These are phyloP conservation scores for Austropuccinia psidii DNA, from an alignment of 1,284 basidiomycete genomes.

Conservation along the genomic window DNA sequence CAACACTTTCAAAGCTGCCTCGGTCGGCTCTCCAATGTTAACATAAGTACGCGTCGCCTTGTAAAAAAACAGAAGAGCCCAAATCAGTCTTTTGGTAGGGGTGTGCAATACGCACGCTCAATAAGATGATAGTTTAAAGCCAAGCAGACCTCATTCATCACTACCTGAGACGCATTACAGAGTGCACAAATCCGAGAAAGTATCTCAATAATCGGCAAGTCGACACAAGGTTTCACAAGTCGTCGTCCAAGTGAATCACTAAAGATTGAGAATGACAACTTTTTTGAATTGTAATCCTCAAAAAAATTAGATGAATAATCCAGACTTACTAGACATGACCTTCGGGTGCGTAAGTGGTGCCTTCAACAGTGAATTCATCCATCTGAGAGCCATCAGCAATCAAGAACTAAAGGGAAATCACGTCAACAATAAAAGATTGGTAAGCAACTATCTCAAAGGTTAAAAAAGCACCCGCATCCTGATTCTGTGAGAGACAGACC, in stretches of 20 bases:
- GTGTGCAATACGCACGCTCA: not conserved
- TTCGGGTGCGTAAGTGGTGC: slow-evolving; percentile 76
- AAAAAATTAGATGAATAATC: not conserved
- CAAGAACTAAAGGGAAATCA: slow-evolving; percentile 57
- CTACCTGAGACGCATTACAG: slow-evolving; percentile 84
- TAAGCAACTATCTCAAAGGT: not conserved
- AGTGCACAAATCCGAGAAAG: slow-evolving; percentile 81
- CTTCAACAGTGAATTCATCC: slow-evolving; percentile 70
- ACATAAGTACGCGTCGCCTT: slow-evolving; percentile 71
- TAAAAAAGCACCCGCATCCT: not conserved
- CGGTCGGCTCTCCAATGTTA: slow-evolving; percentile 93
- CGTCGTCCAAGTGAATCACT: slow-evolving; percentile 15
- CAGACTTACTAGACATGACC: slow-evolving; percentile 57
- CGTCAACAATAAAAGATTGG: not conserved
- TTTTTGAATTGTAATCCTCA: not conserved
- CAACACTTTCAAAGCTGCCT: slow-evolving; percentile 84
- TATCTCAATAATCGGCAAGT: slow-evolving; percentile 37
- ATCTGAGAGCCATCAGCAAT: slow-evolving; percentile 59
- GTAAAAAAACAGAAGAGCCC: slow-evolving; percentile 37
- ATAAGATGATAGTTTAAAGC: not conserved
- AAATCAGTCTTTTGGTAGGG: slow-evolving; percentile 5
- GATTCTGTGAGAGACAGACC: slow-evolving; percentile 51
- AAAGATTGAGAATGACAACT: not conserved
- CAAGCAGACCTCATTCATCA: slow-evolving; percentile 64
- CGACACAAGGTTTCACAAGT: slow-evolving; percentile 29